phyloP scores from a whole-genome alignment of 2,329 filamentous ascomycete genomes.

The Paecilomyces sp. region DNA sequence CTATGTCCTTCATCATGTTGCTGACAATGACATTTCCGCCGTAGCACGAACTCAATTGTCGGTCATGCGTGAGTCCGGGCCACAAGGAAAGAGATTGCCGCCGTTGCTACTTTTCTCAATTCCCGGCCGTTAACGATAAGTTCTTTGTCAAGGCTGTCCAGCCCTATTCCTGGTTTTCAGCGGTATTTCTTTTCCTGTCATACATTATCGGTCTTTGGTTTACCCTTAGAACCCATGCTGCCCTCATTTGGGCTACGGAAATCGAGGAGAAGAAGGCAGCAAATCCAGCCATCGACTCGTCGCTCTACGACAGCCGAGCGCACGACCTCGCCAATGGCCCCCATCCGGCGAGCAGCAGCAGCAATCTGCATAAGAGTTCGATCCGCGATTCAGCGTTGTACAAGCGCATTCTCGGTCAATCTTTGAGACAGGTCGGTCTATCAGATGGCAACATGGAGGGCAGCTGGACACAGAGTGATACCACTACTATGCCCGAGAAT shows the following conservation, averaged over 20 bases:
- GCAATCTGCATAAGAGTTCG: conserved; percentile 48
- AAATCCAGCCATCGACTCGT: conserved; percentile 20
- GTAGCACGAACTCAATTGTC: conserved; percentile 84
- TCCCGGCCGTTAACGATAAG: conserved; percentile 71
- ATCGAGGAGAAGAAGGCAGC: conserved; percentile 63
- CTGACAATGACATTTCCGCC: conserved; percentile 26
- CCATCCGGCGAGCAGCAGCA: conserved; percentile 31
- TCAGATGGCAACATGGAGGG: conserved; percentile 39
- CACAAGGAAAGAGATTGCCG: conserved; percentile 61
- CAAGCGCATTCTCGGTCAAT: conserved; percentile 87
- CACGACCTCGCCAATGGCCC: conserved; percentile 21
- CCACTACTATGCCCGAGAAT: conserved; percentile 13
- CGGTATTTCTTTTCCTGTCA: conserved; percentile 77
- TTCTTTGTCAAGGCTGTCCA: conserved; percentile 89
- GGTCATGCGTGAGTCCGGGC: conserved; percentile 50
- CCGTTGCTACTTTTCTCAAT: conserved; percentile 88
- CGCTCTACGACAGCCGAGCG: conserved; percentile 27
- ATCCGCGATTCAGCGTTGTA: conserved; percentile 86
- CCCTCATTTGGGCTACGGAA: conserved; percentile 92
- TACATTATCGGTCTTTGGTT: conserved; percentile 94
- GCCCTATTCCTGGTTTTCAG: conserved; percentile 87
- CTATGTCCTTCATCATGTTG: neutral
- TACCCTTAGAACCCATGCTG: conserved; percentile 89
- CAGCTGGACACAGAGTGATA: conserved; percentile 19
- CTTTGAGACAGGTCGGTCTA: conserved; percentile 74